Conservation (phyloP, 1,284 basidiomycete genomes). For the Athelia sp. region DNA sequence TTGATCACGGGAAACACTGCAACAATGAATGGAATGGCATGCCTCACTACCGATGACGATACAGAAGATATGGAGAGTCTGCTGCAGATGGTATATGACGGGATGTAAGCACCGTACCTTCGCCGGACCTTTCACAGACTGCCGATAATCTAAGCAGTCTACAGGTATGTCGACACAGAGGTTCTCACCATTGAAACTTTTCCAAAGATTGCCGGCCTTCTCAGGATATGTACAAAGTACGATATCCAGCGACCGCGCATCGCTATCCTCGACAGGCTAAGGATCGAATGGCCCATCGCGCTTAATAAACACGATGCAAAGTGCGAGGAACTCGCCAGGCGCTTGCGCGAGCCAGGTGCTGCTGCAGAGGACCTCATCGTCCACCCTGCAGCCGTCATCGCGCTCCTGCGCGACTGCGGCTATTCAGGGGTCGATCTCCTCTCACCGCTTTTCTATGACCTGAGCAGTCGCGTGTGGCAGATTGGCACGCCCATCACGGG, state of each 20-base stretch:
- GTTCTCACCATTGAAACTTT: constrained; percentile 19
- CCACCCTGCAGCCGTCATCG: constrained; percentile 20
- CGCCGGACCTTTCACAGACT: constrained; percentile 1
- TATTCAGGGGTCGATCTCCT: constrained; percentile 14
- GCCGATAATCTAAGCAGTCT: too few relatives aligned
- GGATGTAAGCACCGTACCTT: constrained; percentile 8
- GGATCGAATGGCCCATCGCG: constrained; percentile 6
- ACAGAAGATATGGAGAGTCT: constrained; percentile 10
- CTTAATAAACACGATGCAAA: constrained; percentile 7
- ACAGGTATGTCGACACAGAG: constrained; percentile 17
- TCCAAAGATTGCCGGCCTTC: constrained; percentile 14
- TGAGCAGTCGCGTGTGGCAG: constrained; percentile 19
- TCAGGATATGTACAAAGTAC: constrained; percentile 14
- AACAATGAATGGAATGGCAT: constrained; percentile 3
- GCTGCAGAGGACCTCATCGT: constrained; percentile 16
- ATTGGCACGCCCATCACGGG: constrained; percentile 16
- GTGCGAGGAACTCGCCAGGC: not conserved
- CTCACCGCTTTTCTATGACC: constrained; percentile 22
- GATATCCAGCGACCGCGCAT: constrained; percentile 3
- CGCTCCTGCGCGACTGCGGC: constrained; percentile 20
- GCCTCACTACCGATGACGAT: constrained; percentile 5
- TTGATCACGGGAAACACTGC: constrained; percentile 1
- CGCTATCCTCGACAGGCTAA: constrained; percentile 5
- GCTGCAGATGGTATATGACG: constrained; percentile 10
- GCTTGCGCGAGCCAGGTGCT: not conserved